Base-by-base conservation (phyloP, 1,139 yeast species). In the Sugiyamaella xylanicola region DNA sequence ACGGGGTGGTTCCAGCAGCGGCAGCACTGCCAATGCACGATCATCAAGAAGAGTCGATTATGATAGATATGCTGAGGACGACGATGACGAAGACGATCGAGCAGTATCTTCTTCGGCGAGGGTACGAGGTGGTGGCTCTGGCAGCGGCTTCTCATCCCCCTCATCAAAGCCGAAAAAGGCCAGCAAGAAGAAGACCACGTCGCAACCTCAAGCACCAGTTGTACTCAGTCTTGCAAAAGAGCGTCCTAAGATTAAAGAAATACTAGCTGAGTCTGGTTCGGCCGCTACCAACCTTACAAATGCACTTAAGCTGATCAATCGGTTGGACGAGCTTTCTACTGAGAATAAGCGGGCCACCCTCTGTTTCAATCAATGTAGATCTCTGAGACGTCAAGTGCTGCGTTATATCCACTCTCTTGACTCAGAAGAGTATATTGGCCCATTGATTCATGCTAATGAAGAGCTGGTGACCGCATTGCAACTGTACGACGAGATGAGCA, bases 391-490 rank as follows among this genome's bases (percentile, higher is more conserved):
- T 59, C 84, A 82, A 63, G 84, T 93, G 16, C 76, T 93, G 63
- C 77, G 90, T 61, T 91, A 91, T 68, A 77, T 93, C 61, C 98
- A 93, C 71, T 78, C 83, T 56, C 88, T 90, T 42, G 87, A 87
- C 43, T 78, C 78, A 44, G 97, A 91, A 62, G 96, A 89, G 67
- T 87, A 85, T 62, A 74, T 93, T 63, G 98, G 97, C 8, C 81
- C 92, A 51, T 77, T 93, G 62, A 82, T 93, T 58, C 86, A 83
- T 61, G 95, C 97, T 50, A 93, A 93, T 68, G 99, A 93, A 65
- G 92, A 87, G 66, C 78, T 93, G 60, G 95, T 93, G 9, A 76
- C 75, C 3, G 85, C 91, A 0, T 78, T 93, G 65, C 83, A 85
- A 64, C 73, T 77, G 58, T 91, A 84, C 68, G 96, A 92, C 60